Percentiles rank a stretch among this genome's conserved stretches.
Conservation (phyloP, 169 alveolate species). For the Eimeria sp. region DNA sequence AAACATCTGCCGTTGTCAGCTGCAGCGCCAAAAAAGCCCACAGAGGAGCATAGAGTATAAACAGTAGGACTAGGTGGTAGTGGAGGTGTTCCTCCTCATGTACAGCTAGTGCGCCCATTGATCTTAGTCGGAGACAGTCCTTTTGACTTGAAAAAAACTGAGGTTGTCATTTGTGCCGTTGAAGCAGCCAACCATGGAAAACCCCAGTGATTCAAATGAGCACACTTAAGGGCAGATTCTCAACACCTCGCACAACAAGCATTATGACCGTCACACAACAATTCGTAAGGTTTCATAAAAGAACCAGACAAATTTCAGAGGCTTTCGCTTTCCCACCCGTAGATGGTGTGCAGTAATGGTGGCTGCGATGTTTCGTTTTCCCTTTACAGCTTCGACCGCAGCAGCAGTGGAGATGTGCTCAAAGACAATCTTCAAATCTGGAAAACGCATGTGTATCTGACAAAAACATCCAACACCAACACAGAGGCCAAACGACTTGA, state of each 20-base stretch:
- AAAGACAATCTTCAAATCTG: constrained; percentile 80
- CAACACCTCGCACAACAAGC: background rate
- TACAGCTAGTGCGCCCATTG: background rate
- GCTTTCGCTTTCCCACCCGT: constrained; percentile 47
- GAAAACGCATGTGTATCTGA: constrained; percentile 72
- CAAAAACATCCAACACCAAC: background rate
- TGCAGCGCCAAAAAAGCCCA: constrained; percentile 1
- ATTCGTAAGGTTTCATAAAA: background rate
- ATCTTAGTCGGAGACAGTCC: background rate
- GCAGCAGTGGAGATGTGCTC: constrained; percentile 85
- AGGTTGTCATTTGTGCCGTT: background rate
- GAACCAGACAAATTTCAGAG: too few relatives aligned
- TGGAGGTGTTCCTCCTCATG: background rate
- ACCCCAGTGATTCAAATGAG: background rate
- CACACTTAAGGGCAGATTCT: background rate
- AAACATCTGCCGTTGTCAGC: constrained; percentile 80
- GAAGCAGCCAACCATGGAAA: background rate
- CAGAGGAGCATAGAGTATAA: background rate
- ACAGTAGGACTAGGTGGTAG: background rate
- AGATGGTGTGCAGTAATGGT: constrained; percentile 85
- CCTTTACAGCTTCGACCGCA: constrained; percentile 77
- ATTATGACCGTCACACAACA: background rate
- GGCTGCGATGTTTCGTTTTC: constrained; percentile 76
- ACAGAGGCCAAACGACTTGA: background rate
- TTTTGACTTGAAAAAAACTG: background rate